Conservation (phyloP, 2,329 filamentous ascomycete species). For the Paraconiothyrium brasiliense region DNA sequence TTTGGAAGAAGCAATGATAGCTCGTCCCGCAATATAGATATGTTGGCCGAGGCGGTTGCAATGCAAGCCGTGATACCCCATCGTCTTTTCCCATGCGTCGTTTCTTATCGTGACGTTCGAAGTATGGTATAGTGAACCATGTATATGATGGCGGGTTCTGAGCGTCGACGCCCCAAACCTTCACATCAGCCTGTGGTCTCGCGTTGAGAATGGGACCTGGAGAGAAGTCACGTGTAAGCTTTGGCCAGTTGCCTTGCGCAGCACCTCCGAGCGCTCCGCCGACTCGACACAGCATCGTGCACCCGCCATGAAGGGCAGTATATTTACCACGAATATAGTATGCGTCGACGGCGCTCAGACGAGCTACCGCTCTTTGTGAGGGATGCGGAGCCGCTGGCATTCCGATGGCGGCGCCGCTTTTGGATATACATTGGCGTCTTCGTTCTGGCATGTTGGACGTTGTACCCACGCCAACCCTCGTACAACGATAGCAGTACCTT, state of each 20-base stretch:
- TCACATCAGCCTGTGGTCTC: too few species aligned
- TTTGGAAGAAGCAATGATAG: slow-evolving; percentile 35
- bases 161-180: not conserved
- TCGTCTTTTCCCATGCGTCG: not conserved
- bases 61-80: slow-evolving; percentile 12
- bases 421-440: slow-evolving; percentile 37
- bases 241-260: slow-evolving; percentile 2
- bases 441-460: slow-evolving; percentile 40
- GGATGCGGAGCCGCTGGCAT: slow-evolving; percentile 24
- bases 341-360: slow-evolving; percentile 47
- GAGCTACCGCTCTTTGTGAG: slow-evolving; percentile 44
- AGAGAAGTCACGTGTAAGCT: slow-evolving; percentile 11
- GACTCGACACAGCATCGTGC: slow-evolving; percentile 18
- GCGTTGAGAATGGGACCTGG: not conserved
- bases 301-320: slow-evolving; percentile 23
- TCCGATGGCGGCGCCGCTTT: slow-evolving; percentile 42
- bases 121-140: not conserved
- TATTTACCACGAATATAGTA: slow-evolving; percentile 24
- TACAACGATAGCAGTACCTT: slow-evolving; percentile 19
- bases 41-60: slow-evolving; percentile 6
- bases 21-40: slow-evolving; percentile 11
- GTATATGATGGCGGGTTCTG: not conserved
- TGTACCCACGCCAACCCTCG: slow-evolving; percentile 28
- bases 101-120: not conserved
- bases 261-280: slow-evolving; percentile 30